phyloP scores from a whole-genome alignment of 2,329 filamentous ascomycete genomes.

The Aspergillus ibericus region DNA sequence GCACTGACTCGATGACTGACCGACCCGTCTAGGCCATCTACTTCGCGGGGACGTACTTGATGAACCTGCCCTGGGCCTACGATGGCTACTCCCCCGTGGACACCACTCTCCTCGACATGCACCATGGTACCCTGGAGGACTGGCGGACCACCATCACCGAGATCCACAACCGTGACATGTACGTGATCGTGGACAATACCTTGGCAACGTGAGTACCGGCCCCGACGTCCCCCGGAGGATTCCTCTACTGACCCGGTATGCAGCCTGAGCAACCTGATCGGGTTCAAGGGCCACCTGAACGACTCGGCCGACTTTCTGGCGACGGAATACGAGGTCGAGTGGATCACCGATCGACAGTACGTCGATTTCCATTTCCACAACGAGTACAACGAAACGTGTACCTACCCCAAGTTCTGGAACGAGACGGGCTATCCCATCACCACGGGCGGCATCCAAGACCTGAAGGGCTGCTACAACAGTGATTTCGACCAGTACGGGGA shows the following conservation, averaged over 20 bases:
- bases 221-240: neutral
- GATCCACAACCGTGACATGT: constrained; percentile 62
- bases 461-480: constrained; percentile 59
- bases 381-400: constrained; percentile 52
- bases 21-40: constrained; percentile 52
- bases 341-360: constrained; percentile 56
- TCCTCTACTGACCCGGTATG: neutral
- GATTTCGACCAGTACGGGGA: constrained; percentile 67
- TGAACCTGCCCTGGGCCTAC: constrained; percentile 64
- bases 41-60: constrained; percentile 60
- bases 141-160: constrained; percentile 59
- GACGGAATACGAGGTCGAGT: constrained; percentile 58
- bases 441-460: constrained; percentile 45
- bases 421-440: constrained; percentile 54
- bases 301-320: constrained; percentile 54
- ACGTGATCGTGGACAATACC: constrained; percentile 65
- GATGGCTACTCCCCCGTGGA: constrained; percentile 62
- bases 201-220: constrained; percentile 52
- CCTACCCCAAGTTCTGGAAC: constrained; percentile 62
- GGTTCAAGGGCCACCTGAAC: constrained; percentile 42
- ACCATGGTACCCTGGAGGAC: constrained; percentile 59
- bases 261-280: constrained; percentile 58
- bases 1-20: neutral
- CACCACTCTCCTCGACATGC: constrained; percentile 61
- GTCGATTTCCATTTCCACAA: constrained; percentile 58